A percentile compares a stretch with the other conserved stretches of the same genome.
Conservation (phyloP, 306 rosid genomes). For the Dryas octopetala region DNA sequence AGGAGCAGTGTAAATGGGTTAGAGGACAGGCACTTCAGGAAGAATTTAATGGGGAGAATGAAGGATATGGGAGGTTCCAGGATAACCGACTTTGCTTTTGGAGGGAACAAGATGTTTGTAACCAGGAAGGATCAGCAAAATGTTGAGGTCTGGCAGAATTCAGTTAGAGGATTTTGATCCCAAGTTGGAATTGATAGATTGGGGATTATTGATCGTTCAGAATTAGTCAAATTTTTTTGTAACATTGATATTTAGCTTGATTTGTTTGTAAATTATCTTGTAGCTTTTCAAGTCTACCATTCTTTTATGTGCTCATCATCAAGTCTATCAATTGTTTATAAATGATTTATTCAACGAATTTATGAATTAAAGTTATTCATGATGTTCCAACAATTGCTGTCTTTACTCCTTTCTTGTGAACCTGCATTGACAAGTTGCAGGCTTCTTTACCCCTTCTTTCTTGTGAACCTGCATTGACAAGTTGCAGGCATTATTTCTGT, state of each 20-base stretch:
- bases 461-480: background rate
- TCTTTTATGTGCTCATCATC: slow-evolving; percentile 11
- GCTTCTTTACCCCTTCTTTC: background rate
- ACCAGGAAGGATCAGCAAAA: slow-evolving; percentile 70
- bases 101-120: slow-evolving; percentile 90
- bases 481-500: background rate
- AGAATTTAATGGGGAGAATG: slow-evolving; percentile 73
- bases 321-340: slow-evolving; percentile 9
- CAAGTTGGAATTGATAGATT: slow-evolving; percentile 3
- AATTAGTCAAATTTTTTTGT: background rate
- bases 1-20: slow-evolving; percentile 22
- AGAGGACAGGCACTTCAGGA: slow-evolving; percentile 61
- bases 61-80: slow-evolving; percentile 72
- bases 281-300: slow-evolving; percentile 1
- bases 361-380: background rate
- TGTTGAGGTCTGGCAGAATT: slow-evolving; percentile 96
- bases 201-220: background rate
- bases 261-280: slow-evolving; percentile 18
- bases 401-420: background rate
- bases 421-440: background rate
- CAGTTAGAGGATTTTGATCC: slow-evolving; percentile 51
- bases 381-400: background rate
- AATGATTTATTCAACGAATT: background rate
- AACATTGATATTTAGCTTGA: background rate
- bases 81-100: slow-evolving; percentile 65